phyloP scores from a whole-genome alignment of 768 basidiomycete species.

The Termitomyces titanicus region DNA sequence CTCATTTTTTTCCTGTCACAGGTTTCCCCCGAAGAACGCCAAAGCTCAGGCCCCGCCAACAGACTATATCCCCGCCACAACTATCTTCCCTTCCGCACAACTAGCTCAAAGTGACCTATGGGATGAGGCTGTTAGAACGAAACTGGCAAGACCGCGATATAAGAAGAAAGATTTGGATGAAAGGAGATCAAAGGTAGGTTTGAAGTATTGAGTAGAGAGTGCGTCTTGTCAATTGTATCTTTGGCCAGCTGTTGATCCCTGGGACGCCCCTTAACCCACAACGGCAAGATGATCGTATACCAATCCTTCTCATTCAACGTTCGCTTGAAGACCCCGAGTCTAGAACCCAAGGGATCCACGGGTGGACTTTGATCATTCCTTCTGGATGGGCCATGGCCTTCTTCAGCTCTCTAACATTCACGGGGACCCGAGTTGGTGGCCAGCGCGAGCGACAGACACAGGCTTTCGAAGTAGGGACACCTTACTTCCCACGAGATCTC shows the following conservation, averaged over 20 bases:
- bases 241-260: constrained; percentile 65
- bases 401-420: constrained; percentile 75
- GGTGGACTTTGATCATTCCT: constrained; percentile 87
- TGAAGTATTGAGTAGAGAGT: not conserved
- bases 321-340: constrained; percentile 46
- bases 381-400: constrained; percentile 92
- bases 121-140: constrained; percentile 53
- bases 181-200: constrained; percentile 66
- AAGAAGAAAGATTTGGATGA: constrained; percentile 85
- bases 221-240: not conserved
- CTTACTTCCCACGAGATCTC: constrained; percentile 82
- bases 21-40: constrained; percentile 83
- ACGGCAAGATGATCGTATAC: constrained; percentile 79
- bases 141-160: constrained; percentile 59
- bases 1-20: constrained; percentile 23
- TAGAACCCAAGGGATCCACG: constrained; percentile 54
- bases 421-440: constrained; percentile 82
- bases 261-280: constrained; percentile 66
- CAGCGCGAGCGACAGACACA: constrained; percentile 82
- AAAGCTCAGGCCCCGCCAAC: constrained; percentile 32
- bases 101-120: constrained; percentile 73
- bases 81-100: constrained; percentile 49
- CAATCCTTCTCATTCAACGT: constrained; percentile 79
- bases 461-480: constrained; percentile 71
- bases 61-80: constrained; percentile 22